Evolutionary conservation across 306 rosid species (phyloP).

Genomic region (Castanopsis chinensis): DNA sequence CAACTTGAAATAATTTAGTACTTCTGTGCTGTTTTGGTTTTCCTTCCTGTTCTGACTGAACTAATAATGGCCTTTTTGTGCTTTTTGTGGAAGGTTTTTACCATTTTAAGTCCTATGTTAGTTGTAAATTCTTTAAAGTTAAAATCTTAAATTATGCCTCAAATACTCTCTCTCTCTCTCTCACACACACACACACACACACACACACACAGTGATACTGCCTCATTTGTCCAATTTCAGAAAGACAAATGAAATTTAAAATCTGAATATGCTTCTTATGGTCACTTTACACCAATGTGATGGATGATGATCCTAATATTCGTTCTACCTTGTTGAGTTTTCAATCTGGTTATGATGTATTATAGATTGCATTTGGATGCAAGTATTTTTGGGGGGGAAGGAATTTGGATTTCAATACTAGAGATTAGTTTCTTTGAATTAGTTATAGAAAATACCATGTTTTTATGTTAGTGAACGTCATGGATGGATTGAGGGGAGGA

Average conservation of each 20-base stretch:
- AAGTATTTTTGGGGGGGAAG: neutral
- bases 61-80: conserved; percentile 9
- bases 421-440: neutral
- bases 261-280: too few species aligned
- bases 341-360: neutral
- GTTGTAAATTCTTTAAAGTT: neutral
- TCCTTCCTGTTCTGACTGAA: conserved; percentile 6
- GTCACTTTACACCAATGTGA: neutral
- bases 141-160: too few species aligned
- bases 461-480: neutral
- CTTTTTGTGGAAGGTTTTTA: conserved; percentile 9
- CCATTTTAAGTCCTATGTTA: conserved; percentile 3
- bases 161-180: too few species aligned
- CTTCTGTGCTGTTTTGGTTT: conserved; percentile 9
- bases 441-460: neutral
- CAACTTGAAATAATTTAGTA: conserved; percentile 10
- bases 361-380: neutral
- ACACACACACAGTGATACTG: neutral
- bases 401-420: neutral
- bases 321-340: neutral
- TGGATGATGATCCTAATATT: neutral
- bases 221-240: neutral
- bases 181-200: neutral
- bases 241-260: neutral
- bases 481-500: neutral